phyloP scores from a whole-genome alignment of 805 yeast species.

The Myxozyma nipponensis region DNA sequence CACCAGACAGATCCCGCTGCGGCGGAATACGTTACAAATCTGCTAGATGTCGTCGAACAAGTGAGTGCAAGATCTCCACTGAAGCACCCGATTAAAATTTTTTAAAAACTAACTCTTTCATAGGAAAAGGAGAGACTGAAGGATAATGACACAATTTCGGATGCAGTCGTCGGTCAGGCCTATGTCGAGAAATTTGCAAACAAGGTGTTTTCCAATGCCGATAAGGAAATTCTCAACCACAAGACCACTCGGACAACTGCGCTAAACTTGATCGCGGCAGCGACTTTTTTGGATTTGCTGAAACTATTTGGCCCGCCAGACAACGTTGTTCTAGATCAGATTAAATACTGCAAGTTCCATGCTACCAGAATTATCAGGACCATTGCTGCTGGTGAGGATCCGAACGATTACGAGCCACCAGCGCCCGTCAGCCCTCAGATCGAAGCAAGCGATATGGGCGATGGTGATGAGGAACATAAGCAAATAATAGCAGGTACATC shows the following conservation, averaged over 20 bases:
- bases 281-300: slow-evolving; percentile 51
- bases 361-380: slow-evolving; percentile 55
- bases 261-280: slow-evolving; percentile 50
- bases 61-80: slow-evolving; percentile 28
- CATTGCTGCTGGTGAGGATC: slow-evolving; percentile 49
- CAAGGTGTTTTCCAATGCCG: slow-evolving; percentile 53
- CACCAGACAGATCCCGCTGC: slow-evolving; percentile 56
- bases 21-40: slow-evolving; percentile 54
- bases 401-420: slow-evolving; percentile 51
- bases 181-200: slow-evolving; percentile 57
- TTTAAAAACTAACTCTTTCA: not conserved
- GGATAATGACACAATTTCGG: slow-evolving; percentile 50
- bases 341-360: slow-evolving; percentile 61
- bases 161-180: slow-evolving; percentile 54
- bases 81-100: not conserved
- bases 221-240: slow-evolving; percentile 46
- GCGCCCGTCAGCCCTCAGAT: slow-evolving; percentile 10
- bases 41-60: slow-evolving; percentile 69
- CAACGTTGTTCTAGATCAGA: slow-evolving; percentile 38
- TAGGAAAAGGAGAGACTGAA: slow-evolving; percentile 27
- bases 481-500: not conserved
- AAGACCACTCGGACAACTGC: slow-evolving; percentile 45
- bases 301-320: slow-evolving; percentile 38
- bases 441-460: not conserved
- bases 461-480: not conserved